phyloP scores from a whole-genome alignment of 2,329 filamentous ascomycete species.

The Dactylonectria estremocensis region DNA sequence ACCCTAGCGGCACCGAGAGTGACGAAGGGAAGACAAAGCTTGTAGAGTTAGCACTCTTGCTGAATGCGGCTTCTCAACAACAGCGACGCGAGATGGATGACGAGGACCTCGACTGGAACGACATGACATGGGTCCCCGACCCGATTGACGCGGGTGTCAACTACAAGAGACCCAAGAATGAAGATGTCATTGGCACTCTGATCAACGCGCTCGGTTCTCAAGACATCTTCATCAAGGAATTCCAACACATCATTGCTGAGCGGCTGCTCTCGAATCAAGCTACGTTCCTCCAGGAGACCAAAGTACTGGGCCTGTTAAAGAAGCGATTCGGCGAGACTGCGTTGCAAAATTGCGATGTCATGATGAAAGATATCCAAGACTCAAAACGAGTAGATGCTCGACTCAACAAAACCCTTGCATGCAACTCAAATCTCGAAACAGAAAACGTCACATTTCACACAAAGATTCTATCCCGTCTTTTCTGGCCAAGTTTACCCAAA shows the following conservation, averaged over 20 bases:
- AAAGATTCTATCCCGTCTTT: slow-evolving; percentile 91
- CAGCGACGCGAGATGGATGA: slow-evolving; percentile 69
- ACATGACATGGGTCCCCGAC: slow-evolving; percentile 94
- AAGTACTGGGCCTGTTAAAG: slow-evolving; percentile 89
- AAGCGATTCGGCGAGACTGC: slow-evolving; percentile 88
- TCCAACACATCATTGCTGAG: slow-evolving; percentile 90
- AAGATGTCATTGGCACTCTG: slow-evolving; percentile 92
- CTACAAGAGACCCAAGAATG: slow-evolving; percentile 89
- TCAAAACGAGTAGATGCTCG: slow-evolving; percentile 80
- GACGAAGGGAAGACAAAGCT: slow-evolving; percentile 66
- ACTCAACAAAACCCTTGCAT: slow-evolving; percentile 66
- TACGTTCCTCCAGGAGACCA: slow-evolving; percentile 83
- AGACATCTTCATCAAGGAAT: slow-evolving; percentile 94
- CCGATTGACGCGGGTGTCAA: slow-evolving; percentile 94
- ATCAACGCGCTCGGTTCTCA: slow-evolving; percentile 90
- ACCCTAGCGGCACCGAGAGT: slow-evolving; percentile 68
- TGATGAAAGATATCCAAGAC: slow-evolving; percentile 94
- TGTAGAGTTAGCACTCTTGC: slow-evolving; percentile 76
- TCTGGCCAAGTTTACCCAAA: slow-evolving; percentile 88
- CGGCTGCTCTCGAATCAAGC: slow-evolving; percentile 78
- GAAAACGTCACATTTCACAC: slow-evolving; percentile 71
- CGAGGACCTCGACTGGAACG: slow-evolving; percentile 88
- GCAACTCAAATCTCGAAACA: slow-evolving; percentile 29
- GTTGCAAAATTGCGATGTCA: slow-evolving; percentile 95
- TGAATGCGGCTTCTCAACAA: slow-evolving; percentile 73